Evolutionary conservation across 2,329 filamentous ascomycete species (phyloP).

Genomic region (Fusarium brevicatenulatum): DNA sequence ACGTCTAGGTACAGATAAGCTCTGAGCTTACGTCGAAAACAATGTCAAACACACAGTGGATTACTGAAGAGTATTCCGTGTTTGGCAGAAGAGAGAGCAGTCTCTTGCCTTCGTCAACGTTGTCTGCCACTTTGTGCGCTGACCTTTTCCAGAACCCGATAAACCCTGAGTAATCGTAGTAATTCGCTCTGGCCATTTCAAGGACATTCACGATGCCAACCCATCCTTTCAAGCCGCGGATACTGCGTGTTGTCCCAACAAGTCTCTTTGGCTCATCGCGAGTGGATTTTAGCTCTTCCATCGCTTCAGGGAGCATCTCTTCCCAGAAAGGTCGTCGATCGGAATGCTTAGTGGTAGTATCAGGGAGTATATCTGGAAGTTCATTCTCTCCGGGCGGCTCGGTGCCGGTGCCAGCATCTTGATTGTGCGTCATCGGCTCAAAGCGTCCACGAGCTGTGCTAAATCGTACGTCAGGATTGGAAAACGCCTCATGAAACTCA

Average conservation of each 20-base stretch:
- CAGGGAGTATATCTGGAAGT: rapidly evolving
- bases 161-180: not conserved
- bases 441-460: not conserved
- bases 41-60: not conserved
- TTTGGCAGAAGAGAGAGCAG: not conserved
- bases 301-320: not conserved
- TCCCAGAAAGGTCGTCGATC: not conserved
- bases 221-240: not conserved
- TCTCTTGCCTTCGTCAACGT: not conserved
- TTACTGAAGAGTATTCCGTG: not conserved
- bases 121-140: not conserved
- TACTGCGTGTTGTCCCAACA: not conserved
- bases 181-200: not conserved
- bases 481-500: not conserved
- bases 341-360: rapidly evolving
- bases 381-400: not conserved
- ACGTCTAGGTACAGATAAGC: too few species aligned
- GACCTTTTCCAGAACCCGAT: not conserved
- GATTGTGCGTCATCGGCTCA: not conserved
- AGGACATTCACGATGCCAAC: not conserved
- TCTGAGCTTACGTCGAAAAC: not conserved
- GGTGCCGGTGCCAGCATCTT: not conserved
- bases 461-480: not conserved
- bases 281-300: not conserved
- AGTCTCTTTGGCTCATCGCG: not conserved